Base-by-base conservation (phyloP, 1,284 basidiomycete genomes). In the Cerrena zonata region DNA sequence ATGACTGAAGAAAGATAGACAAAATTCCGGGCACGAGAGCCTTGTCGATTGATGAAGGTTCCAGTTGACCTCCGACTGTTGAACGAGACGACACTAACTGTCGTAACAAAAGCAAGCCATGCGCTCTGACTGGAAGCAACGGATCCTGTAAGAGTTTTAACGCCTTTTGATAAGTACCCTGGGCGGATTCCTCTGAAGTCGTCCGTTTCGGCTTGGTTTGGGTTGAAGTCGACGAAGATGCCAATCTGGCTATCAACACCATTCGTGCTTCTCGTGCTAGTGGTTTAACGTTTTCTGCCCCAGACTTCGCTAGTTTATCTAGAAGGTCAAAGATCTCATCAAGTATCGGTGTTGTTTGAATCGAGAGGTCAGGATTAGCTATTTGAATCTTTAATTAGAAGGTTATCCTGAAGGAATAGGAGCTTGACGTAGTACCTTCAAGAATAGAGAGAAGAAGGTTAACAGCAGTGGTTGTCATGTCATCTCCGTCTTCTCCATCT, bases 61-160 rank as follows among this genome's bases (percentile, higher is more conserved):
- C 45, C 5, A 57, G 37, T 12, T 49, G 47, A n/a, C 55, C 53
- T 1, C 53, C 48, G 50, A 67, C 62, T 26, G 60, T 11, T 22
- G 24, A 23, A 12, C 26, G 26, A 23, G 46, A 39, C 3, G 76
- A 70, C 15, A 91, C 81, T 23, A 94, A 78, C 58, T 89, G 79
- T 43, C 87, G 83, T n/a, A 96, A 76, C 21, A 93, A 74, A 27
- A 91, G 73, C 2, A 96, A 74, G 0, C 95, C 95, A 65, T 98
- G 94, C 0, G 92, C 94, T 42, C 94, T 86, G 18, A 99, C 91
- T n/a, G 95, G 95, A 10, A 98, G 75, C 39, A 95, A 84, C 0
- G 91, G 88, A 67, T 99, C 95, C 66, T 94, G 89, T 3, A 98
- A 72, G 21, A 95, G 78, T 57, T 84, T 87, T 12, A 98, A 72